Conservation (phyloP, 2,329 filamentous ascomycete genomes). For the Sordariomycetes sp. region DNA sequence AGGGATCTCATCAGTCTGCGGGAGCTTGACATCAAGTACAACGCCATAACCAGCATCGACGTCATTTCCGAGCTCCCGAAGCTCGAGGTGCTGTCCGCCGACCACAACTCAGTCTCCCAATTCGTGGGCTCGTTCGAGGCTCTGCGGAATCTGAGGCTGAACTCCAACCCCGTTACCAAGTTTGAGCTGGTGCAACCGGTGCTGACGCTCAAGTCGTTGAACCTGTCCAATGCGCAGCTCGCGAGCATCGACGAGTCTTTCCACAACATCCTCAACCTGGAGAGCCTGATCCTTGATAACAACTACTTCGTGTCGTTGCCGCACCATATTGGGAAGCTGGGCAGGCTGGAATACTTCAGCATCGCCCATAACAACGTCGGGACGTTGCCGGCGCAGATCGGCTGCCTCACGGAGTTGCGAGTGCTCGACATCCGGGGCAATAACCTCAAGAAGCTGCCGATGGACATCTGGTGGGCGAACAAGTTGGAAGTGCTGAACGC, state of each 20-base stretch:
- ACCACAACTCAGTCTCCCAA: constrained; percentile 85
- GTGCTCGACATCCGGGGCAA: constrained; percentile 87
- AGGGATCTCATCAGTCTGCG: constrained; percentile 65
- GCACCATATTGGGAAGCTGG: constrained; percentile 71
- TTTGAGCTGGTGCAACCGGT: constrained; percentile 74
- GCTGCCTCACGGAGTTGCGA: constrained; percentile 72
- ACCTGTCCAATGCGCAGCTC: constrained; percentile 83
- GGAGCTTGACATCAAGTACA: constrained; percentile 92
- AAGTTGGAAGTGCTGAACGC: constrained; percentile 87
- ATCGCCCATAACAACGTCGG: constrained; percentile 86
- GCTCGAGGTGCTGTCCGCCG: constrained; percentile 77
- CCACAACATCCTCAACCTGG: constrained; percentile 74
- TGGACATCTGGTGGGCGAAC: constrained; percentile 93
- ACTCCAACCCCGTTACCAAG: constrained; percentile 90
- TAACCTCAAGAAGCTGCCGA: constrained; percentile 78
- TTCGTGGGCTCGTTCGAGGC: constrained; percentile 84
- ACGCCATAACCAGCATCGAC: constrained; percentile 79
- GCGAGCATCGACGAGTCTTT: constrained; percentile 85
- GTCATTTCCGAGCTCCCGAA: constrained; percentile 74
- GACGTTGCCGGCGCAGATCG: constrained; percentile 77
- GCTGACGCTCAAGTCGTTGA: constrained; percentile 74
- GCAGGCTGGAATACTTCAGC: constrained; percentile 80
- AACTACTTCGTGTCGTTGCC: constrained; percentile 94
- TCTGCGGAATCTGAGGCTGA: constrained; percentile 75
- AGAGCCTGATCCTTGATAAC: constrained; percentile 81